Evolutionary conservation across 345 rosid species (phyloP).

Genomic region (Gossypium australe): DNA sequence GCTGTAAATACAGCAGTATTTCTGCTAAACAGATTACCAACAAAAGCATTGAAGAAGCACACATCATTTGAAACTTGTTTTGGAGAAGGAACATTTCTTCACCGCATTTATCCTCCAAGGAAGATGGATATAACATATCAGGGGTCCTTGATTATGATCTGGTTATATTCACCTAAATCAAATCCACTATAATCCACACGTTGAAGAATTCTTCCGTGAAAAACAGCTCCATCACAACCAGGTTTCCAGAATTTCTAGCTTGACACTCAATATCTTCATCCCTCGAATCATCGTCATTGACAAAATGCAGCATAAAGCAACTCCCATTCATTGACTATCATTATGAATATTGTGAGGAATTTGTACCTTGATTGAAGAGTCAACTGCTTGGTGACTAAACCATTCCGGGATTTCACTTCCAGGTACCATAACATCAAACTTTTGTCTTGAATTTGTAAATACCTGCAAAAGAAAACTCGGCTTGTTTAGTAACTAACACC

Average conservation of each 20-base stretch:
- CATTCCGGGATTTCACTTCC: conserved; percentile 11
- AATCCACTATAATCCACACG: too few relatives aligned
- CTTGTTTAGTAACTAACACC: too few relatives aligned
- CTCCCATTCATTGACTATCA: not conserved
- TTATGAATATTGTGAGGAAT: not conserved
- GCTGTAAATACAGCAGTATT: too few relatives aligned
- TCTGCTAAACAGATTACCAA: too few relatives aligned
- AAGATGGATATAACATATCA: not conserved
- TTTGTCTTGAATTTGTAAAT: not conserved
- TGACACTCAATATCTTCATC: fast-evolving
- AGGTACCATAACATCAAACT: not conserved
- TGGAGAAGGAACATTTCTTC: not conserved
- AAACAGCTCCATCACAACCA: not conserved
- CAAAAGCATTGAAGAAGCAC: too few relatives aligned
- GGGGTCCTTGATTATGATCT: not conserved
- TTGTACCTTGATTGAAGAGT: not conserved
- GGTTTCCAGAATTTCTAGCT: not conserved
- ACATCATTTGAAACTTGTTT: too few relatives aligned
- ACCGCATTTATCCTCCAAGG: not conserved
- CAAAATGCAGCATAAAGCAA: conserved; percentile 6
- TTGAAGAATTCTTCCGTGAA: not conserved
- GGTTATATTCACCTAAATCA: not conserved
- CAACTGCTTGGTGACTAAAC: not conserved
- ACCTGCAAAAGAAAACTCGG: not conserved
- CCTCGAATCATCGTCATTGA: not conserved